Evolutionary conservation across 352 stramenopile genomes (phyloP), one percentile per base, ranked within the genome.

Genomic region (Globisporangium paddicum): DNA sequence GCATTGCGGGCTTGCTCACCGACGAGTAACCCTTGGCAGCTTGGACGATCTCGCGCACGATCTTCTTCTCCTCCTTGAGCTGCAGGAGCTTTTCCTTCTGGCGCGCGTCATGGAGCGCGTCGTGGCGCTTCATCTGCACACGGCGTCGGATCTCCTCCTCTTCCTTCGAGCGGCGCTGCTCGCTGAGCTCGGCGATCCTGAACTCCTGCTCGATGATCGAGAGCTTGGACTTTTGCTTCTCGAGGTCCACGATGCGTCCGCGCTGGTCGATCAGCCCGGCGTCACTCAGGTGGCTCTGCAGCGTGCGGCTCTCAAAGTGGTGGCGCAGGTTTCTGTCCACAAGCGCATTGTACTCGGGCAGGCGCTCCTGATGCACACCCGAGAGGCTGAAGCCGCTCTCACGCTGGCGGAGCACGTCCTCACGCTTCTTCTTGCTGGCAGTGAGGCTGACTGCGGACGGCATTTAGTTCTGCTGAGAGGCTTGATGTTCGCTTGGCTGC

Each of bases 141-240:
- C 87, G 84, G 26, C 90, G 81, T 28, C 85, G 82, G 54, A 96
- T 83, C 54, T 96, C 86, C 21, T 93, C 75, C 52, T 96, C 90
- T 55, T 97, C 90, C 21, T 77, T 80, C 44, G 89, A 71, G 18
- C 81, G 76, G 42, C 74, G 73, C 14, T 75, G 63, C 57, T 97
- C 87, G 6, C 71, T 72, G 37, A 88, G 79, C 64, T 97, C 89
- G 0, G 89, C 90, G 40, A 89, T 64, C 50, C 88, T 89, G 66
- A 97, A 96, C 60, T 97, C 89, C 64, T 96, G 87, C 69, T 97
- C 88, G 52, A 97, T 95, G 44, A 97, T 97, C 45, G 85, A 82
- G 19, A 97, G 71, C 62, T 97, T 96, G 8, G 77, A 73, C 64
- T 93, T 95, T 45, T 96, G 84, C 58, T 91, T 90, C 26, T 94